phyloP scores from a whole-genome alignment of 257 asterid genomes.

The Dorcoceras hygrometricum region DNA sequence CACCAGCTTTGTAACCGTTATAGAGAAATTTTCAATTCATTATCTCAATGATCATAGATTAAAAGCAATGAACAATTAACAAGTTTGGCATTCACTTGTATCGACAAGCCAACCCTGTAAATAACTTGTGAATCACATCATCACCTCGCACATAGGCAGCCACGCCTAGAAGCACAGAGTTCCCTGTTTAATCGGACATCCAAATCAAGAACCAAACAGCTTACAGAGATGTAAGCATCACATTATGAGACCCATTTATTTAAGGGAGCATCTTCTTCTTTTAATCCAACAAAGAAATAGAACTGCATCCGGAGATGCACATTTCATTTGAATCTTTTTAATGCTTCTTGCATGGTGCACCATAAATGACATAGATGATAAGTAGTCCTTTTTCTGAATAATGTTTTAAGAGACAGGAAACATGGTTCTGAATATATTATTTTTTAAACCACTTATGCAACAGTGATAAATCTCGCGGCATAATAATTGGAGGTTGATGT shows the following conservation, averaged over 20 bases:
- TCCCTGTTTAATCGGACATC: constrained; percentile 44
- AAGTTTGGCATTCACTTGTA: constrained; percentile 61
- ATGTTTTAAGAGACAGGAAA: not conserved
- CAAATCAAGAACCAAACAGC: constrained; percentile 5
- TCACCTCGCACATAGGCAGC: constrained; percentile 94
- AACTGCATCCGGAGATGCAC: not conserved
- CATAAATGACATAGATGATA: not conserved
- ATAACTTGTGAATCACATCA: constrained; percentile 84
- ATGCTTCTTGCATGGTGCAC: too few species aligned
- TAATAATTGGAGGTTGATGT: too few species aligned
- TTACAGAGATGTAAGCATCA: not conserved
- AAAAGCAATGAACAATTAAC: not conserved
- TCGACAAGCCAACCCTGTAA: constrained; percentile 88
- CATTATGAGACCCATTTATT: not conserved
- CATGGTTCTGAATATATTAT: constrained; percentile 9
- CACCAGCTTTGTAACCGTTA: constrained; percentile 73
- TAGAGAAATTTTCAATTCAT: constrained; percentile 3
- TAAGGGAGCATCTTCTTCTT: not conserved
- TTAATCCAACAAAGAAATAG: not conserved
- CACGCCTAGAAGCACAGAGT: constrained; percentile 81
- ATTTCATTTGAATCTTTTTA: not conserved
- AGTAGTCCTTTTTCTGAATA: not conserved
- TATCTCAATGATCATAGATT: constrained; percentile 18
- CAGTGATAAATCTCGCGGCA: not conserved
- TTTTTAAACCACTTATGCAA: not conserved